Evolutionary conservation across 1,284 basidiomycete species (phyloP).

Genomic region (Ceratobasidium sp.): DNA sequence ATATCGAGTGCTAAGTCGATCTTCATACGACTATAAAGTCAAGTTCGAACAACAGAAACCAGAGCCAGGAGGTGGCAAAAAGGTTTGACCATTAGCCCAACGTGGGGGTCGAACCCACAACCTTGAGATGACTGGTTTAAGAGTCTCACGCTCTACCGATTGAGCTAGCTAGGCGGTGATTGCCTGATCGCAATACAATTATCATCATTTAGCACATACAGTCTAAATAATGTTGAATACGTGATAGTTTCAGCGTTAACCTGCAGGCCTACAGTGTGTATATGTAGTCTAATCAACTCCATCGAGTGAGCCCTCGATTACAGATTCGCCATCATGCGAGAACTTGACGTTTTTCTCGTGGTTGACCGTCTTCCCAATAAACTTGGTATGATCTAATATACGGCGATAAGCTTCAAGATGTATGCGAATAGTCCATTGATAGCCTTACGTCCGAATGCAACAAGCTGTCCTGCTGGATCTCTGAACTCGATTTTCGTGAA

Average conservation of each 20-base stretch:
- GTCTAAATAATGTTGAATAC: too few species aligned
- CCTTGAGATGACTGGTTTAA: conserved; percentile 44
- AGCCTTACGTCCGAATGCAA: conserved; percentile 84
- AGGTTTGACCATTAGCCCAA: conserved; percentile 28
- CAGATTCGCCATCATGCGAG: conserved; percentile 78
- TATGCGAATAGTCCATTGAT: conserved; percentile 14
- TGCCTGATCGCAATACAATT: too few species aligned
- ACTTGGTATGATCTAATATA: conserved; percentile 86
- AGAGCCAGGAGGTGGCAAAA: background rate
- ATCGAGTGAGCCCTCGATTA: conserved; percentile 68
- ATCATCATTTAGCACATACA: too few species aligned
- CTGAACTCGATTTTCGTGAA: conserved; percentile 84
- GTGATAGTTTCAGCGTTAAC: too few species aligned
- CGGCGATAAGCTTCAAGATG: conserved; percentile 45
- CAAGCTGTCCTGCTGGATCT: conserved; percentile 76
- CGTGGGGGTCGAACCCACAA: conserved; percentile 41
- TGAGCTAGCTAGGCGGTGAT: conserved; percentile 42
- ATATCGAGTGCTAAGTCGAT: too few species aligned
- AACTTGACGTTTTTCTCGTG: conserved; percentile 83
- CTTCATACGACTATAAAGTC: too few species aligned
- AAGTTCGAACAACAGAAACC: too few species aligned
- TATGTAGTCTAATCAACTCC: background rate
- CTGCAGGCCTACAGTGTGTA: background rate
- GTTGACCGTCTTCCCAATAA: conserved; percentile 79
- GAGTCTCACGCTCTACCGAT: conserved; percentile 47